phyloP scores from a whole-genome alignment of 441 rosid genomes.

The Bocquillonia castaneifolia region DNA sequence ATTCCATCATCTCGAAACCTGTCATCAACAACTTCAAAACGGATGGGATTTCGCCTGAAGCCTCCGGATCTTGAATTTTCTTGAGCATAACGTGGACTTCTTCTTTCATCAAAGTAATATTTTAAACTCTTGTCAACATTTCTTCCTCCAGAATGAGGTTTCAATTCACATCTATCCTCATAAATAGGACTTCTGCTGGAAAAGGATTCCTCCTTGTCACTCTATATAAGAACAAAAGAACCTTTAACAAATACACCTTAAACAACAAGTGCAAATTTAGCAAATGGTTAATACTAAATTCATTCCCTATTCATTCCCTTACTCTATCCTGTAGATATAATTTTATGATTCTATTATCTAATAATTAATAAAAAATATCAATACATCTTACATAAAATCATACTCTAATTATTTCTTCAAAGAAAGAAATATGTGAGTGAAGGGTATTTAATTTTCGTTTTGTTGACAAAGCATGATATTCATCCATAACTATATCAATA shows the following conservation, averaged over 20 bases:
- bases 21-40: conserved; percentile 84
- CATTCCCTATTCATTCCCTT: no score
- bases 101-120: conserved; percentile 49
- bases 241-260: conserved; percentile 2
- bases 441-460: no score
- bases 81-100: conserved; percentile 39
- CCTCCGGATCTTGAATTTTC: conserved; percentile 47
- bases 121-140: conserved; percentile 38
- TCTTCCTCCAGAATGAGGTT: conserved; percentile 33
- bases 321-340: no score
- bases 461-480: no score
- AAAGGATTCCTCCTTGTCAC: conserved; percentile 35
- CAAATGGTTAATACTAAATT: no score
- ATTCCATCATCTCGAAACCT: conserved; percentile 52
- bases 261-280: no score
- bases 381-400: no score
- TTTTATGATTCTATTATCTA: no score
- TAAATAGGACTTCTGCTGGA: conserved; percentile 43
- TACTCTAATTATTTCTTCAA: no score
- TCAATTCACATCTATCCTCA: conserved; percentile 33
- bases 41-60: conserved; percentile 44
- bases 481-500: no score
- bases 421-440: no score
- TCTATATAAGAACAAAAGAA: conserved; percentile 32
- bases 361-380: no score